Base-by-base conservation (phyloP, 305 asterid species). In the Ilex paraguariensis region DNA sequence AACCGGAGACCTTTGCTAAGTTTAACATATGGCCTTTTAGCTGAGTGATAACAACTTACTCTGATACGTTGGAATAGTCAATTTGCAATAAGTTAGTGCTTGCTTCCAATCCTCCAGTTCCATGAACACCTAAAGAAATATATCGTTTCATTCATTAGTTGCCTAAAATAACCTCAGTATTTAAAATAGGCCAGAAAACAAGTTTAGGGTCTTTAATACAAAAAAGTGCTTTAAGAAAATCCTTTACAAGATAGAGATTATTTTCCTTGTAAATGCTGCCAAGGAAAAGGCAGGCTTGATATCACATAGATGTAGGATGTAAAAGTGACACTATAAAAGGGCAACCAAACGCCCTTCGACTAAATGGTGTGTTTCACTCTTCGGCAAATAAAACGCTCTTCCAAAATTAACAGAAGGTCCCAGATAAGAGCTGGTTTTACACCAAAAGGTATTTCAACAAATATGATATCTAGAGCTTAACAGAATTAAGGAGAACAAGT, bases 41-140 rank as follows among this genome's bases (percentile, higher is more conserved):
- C 3, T 45, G 50, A 45, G 13, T 8, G 50, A 60, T 49, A 65
- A 56, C 42, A 31, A 56, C 96, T 46, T 84, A 88, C 99, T 81
- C 74, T 83, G 82, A 46, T 90, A 93, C 51, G 73, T 73, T 12
- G 95, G 95, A 69, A 93, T 68, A 42, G 90, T 86, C 74, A 81
- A 64, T 77, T 83, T 84, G 84, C 93, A 83, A 74, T 81, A 87
- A 44, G 68, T 64, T 45, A 87, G 81, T 58, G 99, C 97, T 77
- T 82, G 83, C 63, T 77, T 72, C 97, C 97, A 93, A 57, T 81
- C 84, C 74, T 86, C 86, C 66, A 79, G 75, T 76, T 90, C 95
- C 95, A 86, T 84, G 63, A 62, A 77, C 66, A 79, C 72, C 97
- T 93, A 73, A 15, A 62, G 57, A 73, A 8, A 10, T 65, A 67